Conservation (phyloP, 805 yeast species). For the Wickerhamomyces queroliae region DNA sequence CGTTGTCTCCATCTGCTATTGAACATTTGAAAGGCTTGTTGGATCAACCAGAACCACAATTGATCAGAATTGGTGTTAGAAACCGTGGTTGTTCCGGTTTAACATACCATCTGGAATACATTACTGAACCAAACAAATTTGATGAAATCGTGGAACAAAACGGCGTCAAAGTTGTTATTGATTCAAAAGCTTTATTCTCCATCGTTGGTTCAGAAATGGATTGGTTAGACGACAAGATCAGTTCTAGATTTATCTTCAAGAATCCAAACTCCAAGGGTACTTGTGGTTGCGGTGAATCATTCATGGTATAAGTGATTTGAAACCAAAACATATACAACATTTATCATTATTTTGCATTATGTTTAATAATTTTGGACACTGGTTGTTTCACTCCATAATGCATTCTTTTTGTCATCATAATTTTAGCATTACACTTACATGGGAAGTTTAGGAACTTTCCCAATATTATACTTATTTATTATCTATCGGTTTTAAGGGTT, state of each 20-base stretch:
- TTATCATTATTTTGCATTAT: neutral
- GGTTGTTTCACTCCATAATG: no score
- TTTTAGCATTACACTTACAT: neutral
- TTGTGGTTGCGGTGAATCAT: constrained; percentile 98
- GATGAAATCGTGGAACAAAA: constrained; percentile 93
- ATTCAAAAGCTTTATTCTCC: constrained; percentile 92
- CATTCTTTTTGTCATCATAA: no score
- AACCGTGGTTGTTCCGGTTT: constrained; percentile 97
- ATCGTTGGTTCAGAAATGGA: constrained; percentile 98
- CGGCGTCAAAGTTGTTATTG: constrained; percentile 87
- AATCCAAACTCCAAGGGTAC: constrained; percentile 97
- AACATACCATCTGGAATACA: constrained; percentile 87
- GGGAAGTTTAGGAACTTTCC: neutral
- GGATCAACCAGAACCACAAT: constrained; percentile 80
- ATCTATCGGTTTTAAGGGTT: neutral
- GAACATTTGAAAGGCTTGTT: constrained; percentile 61
- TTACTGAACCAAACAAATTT: constrained; percentile 84
- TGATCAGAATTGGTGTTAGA: constrained; percentile 88
- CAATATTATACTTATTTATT: neutral
- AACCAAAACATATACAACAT: neutral
- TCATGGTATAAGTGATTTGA: constrained; percentile 68
- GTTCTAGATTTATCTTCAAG: constrained; percentile 84
- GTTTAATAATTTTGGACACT: neutral
- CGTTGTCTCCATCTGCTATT: constrained; percentile 72
- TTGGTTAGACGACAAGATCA: constrained; percentile 90